These are phyloP conservation scores for Fragilariopsis cylindrus DNA, from an alignment of 108 stramenopile genomes.

Conservation along the genomic window DNA sequence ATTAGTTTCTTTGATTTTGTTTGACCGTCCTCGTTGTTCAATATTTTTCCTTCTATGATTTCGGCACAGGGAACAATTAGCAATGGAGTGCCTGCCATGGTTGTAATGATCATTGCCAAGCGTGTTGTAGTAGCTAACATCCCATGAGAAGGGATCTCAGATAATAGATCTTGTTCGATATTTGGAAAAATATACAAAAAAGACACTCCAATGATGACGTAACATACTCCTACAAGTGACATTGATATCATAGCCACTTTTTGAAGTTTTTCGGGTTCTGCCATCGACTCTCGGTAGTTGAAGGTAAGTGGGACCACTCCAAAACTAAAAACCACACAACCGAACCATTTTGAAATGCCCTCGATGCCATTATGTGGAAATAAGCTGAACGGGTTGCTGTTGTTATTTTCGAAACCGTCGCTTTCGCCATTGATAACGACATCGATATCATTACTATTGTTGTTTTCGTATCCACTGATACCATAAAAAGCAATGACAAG, in stretches of 20 bases:
- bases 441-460: neutral
- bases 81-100: slow-evolving; percentile 66
- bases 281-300: slow-evolving; percentile 74
- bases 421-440: slow-evolving; percentile 3
- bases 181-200: slow-evolving; percentile 55
- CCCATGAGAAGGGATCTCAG: slow-evolving; percentile 54
- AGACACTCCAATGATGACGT: slow-evolving; percentile 57
- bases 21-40: neutral
- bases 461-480: neutral
- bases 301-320: slow-evolving; percentile 64
- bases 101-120: slow-evolving; percentile 65
- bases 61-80: slow-evolving; percentile 77
- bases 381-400: slow-evolving; percentile 19
- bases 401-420: neutral
- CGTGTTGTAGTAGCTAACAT: slow-evolving; percentile 49
- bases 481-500: slow-evolving; percentile 39
- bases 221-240: slow-evolving; percentile 47
- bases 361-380: slow-evolving; percentile 35
- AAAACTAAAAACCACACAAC: slow-evolving; percentile 67
- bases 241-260: slow-evolving; percentile 51
- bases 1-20: slow-evolving; percentile 21
- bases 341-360: slow-evolving; percentile 73
- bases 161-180: slow-evolving; percentile 74
- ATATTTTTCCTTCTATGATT: slow-evolving; percentile 74
- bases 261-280: slow-evolving; percentile 50